Conservation (phyloP, 2,329 filamentous ascomycete species). For the Corniculantispora saksenae region DNA sequence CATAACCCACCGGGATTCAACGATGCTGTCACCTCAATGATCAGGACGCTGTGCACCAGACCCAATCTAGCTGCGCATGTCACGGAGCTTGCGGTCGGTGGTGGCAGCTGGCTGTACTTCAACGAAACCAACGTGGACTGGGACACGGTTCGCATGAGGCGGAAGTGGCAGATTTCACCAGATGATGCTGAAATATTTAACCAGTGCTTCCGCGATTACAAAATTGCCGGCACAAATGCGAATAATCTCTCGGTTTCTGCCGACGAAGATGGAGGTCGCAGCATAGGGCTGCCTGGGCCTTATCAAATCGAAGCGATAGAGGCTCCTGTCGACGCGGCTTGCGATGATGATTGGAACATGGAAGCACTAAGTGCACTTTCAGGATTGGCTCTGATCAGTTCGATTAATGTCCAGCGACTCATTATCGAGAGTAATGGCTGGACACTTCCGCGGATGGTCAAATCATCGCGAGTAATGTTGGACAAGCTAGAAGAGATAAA, state of each 20-base stretch:
- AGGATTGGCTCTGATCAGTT: neutral
- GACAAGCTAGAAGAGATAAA: neutral
- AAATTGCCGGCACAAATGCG: neutral
- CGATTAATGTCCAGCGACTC: neutral
- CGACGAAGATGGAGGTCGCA: too few species aligned
- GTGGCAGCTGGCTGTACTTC: neutral
- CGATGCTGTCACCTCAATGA: neutral
- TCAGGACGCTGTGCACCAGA: neutral
- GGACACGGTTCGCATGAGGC: neutral
- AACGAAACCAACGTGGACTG: too few species aligned
- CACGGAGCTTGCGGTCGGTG: neutral
- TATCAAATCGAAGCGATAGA: neutral
- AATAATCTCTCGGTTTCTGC: too few species aligned
- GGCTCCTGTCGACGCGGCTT: neutral
- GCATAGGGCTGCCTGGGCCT: too few species aligned
- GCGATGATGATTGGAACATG: neutral
- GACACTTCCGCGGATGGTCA: neutral
- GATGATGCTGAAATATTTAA: neutral
- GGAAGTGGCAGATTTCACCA: neutral
- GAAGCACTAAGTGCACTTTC: neutral
- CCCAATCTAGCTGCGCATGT: neutral
- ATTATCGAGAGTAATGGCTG: neutral
- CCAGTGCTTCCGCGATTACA: neutral
- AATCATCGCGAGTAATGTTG: neutral
- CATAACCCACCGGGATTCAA: neutral